Conservation (phyloP, 2,329 filamentous ascomycete species). For the Colletotrichum echinochloae region DNA sequence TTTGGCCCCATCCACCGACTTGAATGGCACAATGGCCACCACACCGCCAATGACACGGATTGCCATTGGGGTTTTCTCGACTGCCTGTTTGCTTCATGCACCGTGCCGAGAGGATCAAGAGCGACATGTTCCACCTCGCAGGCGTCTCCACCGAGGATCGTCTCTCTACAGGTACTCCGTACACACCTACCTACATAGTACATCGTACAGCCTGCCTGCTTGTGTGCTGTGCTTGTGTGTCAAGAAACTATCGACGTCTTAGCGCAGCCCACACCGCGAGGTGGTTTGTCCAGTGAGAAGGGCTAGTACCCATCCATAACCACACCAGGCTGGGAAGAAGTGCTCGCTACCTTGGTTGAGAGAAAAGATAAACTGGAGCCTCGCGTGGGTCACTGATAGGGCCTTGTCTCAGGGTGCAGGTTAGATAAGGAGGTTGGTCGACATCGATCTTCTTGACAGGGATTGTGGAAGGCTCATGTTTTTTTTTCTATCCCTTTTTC, state of each 20-base stretch:
- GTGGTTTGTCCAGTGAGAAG: slow-evolving; percentile 23
- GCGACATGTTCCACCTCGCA: slow-evolving; percentile 38
- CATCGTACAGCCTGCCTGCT: background rate
- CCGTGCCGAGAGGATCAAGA: slow-evolving; percentile 20
- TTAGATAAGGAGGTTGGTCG: slow-evolving; percentile 15
- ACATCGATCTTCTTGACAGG: slow-evolving; percentile 17
- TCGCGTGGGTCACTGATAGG: slow-evolving; percentile 38
- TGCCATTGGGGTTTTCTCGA: slow-evolving; percentile 18
- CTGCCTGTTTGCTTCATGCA: slow-evolving; percentile 34
- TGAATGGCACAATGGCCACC: slow-evolving; percentile 29
- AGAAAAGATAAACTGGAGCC: slow-evolving; percentile 38
- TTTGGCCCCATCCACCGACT: slow-evolving; percentile 27
- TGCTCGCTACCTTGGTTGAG: slow-evolving; percentile 34
- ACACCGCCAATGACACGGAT: slow-evolving; percentile 32
- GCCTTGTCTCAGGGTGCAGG: slow-evolving; percentile 35
- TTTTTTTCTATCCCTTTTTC: slow-evolving; percentile 6
- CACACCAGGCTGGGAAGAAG: slow-evolving; percentile 33
- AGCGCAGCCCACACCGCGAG: slow-evolving; percentile 28
- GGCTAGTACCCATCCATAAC: slow-evolving; percentile 17
- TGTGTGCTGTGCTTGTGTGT: no score
- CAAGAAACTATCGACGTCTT: no score
- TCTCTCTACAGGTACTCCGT: no score
- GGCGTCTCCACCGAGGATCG: slow-evolving; percentile 28
- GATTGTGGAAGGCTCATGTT: slow-evolving; percentile 19
- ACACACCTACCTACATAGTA: background rate